Evolutionary conservation across 805 yeast genomes (phyloP).

Genomic region (Lipomyces yamanashiensis): DNA sequence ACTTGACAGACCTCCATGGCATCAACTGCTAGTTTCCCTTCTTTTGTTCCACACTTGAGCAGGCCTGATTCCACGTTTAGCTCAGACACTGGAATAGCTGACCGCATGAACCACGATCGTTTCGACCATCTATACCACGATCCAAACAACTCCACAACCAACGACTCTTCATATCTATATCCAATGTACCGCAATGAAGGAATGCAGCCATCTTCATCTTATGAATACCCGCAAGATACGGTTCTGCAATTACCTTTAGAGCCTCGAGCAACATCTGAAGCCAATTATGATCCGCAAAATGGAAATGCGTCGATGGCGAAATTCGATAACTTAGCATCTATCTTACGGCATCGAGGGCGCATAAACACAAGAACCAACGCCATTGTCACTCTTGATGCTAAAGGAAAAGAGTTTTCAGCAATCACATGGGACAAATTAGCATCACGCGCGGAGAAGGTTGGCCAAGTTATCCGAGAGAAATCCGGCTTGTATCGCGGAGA

Average conservation of each 20-base stretch:
- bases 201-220: slow-evolving; percentile 16
- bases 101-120: neutral
- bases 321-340: slow-evolving; percentile 68
- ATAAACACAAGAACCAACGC: slow-evolving; percentile 71
- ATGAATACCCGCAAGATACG: slow-evolving; percentile 2
- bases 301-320: slow-evolving; percentile 38
- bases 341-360: slow-evolving; percentile 73
- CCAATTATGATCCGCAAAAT: slow-evolving; percentile 48
- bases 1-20: neutral
- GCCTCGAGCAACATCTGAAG: slow-evolving; percentile 56
- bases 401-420: slow-evolving; percentile 76
- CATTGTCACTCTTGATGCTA: slow-evolving; percentile 68
- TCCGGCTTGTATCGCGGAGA: slow-evolving; percentile 78
- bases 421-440: slow-evolving; percentile 92
- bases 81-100: neutral
- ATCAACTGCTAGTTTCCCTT: neutral
- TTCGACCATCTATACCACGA: neutral
- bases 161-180: slow-evolving; percentile 5
- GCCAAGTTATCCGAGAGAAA: slow-evolving; percentile 77
- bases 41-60: neutral
- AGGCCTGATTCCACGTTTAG: neutral
- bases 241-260: slow-evolving; percentile 62
- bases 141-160: slow-evolving; percentile 2
- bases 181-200: slow-evolving; percentile 2
- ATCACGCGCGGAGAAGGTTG: slow-evolving; percentile 81